Base-by-base conservation (phyloP, 345 rosid genomes). In the Bruguiera parviflora region DNA sequence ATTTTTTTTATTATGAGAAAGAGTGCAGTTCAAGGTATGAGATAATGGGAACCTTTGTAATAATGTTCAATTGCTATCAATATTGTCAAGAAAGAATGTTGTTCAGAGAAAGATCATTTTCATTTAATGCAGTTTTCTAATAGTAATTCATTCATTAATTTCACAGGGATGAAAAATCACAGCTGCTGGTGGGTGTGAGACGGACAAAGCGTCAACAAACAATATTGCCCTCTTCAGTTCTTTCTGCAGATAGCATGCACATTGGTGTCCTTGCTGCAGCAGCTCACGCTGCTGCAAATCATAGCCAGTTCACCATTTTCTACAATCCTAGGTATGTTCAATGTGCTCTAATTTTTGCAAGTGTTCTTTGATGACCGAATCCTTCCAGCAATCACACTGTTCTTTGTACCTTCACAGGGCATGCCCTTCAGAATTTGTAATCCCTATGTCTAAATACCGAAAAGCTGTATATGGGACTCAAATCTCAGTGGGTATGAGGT, bases 181-280 rank as follows among this genome's bases (percentile, higher is more conserved):
- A 92, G 62, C 77, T 96, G 63, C 53, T 85, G 90, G 99, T 96
- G 53, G 98, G 99, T 15, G 88, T 92, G 68, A 86, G 99, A 80
- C 90, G 87, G 53, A 92, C 97, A 8, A 92, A 96, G 79, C 89
- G 97, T 51, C 98, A 96, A 70, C 98, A 90, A 77, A 83, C 96
- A 59, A 80, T 95, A 3, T 70, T 92, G 58, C 98, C 98, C 32
- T 96, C 98, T 19, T 90, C 95, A 8, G 99, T 96, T 79, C 87
- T 92, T 25, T 96, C 98, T 24, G 96, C 98, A 29, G 99, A 92
- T 65, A 96, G 97, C 79, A 96, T 96, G 98, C 98, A 96, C 81
- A 96, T 96, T 27, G 99, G 98, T 66, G 96, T 96, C 64, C 99
- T 96, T 77, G 98, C 99, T 71, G 99, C 99, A 74, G 97, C 99